Conservation (phyloP, 495 filamentous ascomycete genomes). For the Lepraria neglecta region DNA sequence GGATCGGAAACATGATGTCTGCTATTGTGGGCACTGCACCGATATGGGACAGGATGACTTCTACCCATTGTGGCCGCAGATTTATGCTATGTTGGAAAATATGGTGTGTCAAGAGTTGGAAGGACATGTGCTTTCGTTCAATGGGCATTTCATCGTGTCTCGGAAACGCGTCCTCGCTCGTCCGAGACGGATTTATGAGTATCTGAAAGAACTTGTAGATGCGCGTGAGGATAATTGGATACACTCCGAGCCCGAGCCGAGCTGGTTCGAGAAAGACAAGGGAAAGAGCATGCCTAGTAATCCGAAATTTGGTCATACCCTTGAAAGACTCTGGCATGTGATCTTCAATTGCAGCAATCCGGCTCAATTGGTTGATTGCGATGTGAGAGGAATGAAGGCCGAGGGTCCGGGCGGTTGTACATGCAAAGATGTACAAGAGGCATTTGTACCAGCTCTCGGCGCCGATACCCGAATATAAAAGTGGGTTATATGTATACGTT, state of each 20-base stretch:
- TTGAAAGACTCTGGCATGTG: constrained; percentile 17
- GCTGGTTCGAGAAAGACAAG: constrained; percentile 14
- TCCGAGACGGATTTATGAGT: constrained; percentile 1
- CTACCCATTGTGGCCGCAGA: constrained; percentile 19
- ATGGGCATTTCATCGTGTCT: constrained; percentile 20
- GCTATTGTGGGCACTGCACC: constrained; percentile 19
- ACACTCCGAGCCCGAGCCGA: constrained; percentile 12
- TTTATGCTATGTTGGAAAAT: constrained; percentile 14
- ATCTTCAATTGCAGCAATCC: constrained; percentile 7
- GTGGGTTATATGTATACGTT: no score
- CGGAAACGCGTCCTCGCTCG: constrained; percentile 12
- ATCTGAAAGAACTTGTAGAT: constrained; percentile 10
- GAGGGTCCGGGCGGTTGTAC: constrained; percentile 16
- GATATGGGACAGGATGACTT: constrained; percentile 15
- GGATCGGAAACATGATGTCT: constrained; percentile 20
- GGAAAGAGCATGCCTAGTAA: constrained; percentile 14
- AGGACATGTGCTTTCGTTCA: constrained; percentile 17
- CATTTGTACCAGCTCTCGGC: background rate
- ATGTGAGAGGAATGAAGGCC: constrained; percentile 5
- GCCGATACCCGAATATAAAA: no score
- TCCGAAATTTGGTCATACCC: constrained; percentile 19
- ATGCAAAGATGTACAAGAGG: constrained; percentile 2
- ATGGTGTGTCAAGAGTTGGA: constrained; percentile 14
- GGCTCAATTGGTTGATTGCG: constrained; percentile 13
- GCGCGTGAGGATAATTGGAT: constrained; percentile 16